phyloP scores from a whole-genome alignment of 1,284 basidiomycete species.

The Papiliotrema laurentii region DNA sequence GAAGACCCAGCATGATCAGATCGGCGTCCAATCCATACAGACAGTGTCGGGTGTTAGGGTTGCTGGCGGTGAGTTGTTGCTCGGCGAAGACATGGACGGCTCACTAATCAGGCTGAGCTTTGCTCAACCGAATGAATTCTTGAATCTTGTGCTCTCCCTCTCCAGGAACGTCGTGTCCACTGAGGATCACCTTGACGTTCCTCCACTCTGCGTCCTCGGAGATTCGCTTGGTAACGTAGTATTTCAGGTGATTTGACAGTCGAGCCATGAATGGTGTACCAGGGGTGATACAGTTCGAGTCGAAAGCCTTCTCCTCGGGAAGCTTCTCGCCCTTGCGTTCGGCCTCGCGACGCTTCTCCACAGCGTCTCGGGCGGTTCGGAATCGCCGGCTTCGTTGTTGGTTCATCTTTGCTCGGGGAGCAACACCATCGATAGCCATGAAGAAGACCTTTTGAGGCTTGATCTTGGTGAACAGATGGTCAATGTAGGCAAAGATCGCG shows the following conservation, averaged over 20 bases:
- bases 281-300: slow-evolving; percentile 98
- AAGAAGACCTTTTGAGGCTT: slow-evolving; percentile 96
- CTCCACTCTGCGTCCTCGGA: slow-evolving; percentile 93
- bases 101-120: slow-evolving; percentile 85
- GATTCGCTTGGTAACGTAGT: slow-evolving; percentile 97
- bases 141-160: slow-evolving; percentile 99
- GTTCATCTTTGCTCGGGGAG: slow-evolving; percentile 99
- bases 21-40: slow-evolving; percentile 98
- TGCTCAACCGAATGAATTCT: slow-evolving; percentile 93
- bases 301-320: slow-evolving; percentile 90
- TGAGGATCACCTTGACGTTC: slow-evolving; percentile 85
- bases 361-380: slow-evolving; percentile 88
- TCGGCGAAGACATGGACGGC: slow-evolving; percentile 1
- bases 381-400: slow-evolving; percentile 94
- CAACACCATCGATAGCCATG: slow-evolving; percentile 98
- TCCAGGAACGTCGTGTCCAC: slow-evolving; percentile 97
- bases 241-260: slow-evolving; percentile 84
- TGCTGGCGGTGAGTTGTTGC: slow-evolving; percentile 20
- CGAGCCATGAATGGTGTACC: slow-evolving; percentile 96
- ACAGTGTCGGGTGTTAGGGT: slow-evolving; percentile 68
- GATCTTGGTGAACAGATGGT: slow-evolving; percentile 94
- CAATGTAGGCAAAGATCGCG: slow-evolving; percentile 93
- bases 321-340: slow-evolving; percentile 82
- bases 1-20: slow-evolving; percentile 93
- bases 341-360: slow-evolving; percentile 81